phyloP scores from a whole-genome alignment of 257 asterid species.

The Leptodermis oblonga region DNA sequence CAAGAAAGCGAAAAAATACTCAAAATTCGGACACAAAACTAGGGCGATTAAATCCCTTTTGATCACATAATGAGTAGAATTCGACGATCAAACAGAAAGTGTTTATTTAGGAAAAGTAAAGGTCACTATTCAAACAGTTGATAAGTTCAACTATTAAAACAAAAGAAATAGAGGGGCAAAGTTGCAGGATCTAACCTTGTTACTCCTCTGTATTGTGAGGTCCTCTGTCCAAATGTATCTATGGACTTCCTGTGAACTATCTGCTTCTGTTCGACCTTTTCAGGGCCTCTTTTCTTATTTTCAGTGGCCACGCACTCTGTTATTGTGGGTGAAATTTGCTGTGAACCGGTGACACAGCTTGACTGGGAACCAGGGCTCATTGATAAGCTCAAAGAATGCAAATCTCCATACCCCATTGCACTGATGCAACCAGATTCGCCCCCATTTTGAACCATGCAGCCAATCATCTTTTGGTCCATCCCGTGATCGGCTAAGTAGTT shows the following conservation, averaged over 20 bases:
- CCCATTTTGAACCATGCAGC: conserved; percentile 31
- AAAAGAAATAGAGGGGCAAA: too few species aligned
- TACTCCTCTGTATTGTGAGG: conserved; percentile 95
- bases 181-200: conserved; percentile 54
- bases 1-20: neutral
- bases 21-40: neutral
- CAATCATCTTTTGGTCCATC: conserved; percentile 36
- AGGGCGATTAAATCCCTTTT: neutral
- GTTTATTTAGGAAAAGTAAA: neutral
- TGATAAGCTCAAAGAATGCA: conserved; percentile 71
- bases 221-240: conserved; percentile 92
- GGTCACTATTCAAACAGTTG: neutral
- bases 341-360: conserved; percentile 68
- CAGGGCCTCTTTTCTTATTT: conserved; percentile 72
- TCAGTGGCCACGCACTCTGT: conserved; percentile 45
- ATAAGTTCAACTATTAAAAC: neutral
- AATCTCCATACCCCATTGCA: conserved; percentile 60
- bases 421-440: conserved; percentile 38
- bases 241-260: conserved; percentile 85
- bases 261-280: conserved; percentile 58
- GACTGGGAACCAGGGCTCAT: conserved; percentile 98
- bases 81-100: neutral
- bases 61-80: neutral
- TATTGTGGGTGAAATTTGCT: conserved; percentile 40
- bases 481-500: conserved; percentile 33